These are phyloP conservation scores for Fagopyrum homotropicum DNA, from an alignment of 148 eudicot species.

Conservation along the genomic window DNA sequence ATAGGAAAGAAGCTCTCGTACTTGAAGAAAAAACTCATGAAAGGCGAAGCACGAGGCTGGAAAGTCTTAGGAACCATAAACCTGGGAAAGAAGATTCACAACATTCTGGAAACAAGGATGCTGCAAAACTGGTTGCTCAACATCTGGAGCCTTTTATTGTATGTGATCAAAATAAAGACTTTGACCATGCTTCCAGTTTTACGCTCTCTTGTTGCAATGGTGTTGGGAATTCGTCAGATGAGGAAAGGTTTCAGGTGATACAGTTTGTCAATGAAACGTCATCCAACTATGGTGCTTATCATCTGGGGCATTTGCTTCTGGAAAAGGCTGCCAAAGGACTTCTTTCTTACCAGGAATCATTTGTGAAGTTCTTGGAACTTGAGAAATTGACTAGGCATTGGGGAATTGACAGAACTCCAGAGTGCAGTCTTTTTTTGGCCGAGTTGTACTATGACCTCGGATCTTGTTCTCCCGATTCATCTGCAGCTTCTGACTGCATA, in stretches of 20 bases:
- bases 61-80: constrained; percentile 76
- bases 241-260: constrained; percentile 44
- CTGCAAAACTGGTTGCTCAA: constrained; percentile 53
- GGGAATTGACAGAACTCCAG: constrained; percentile 64
- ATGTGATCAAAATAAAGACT: constrained; percentile 34
- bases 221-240: constrained; percentile 21
- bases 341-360: constrained; percentile 43
- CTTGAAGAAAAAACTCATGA: constrained; percentile 74
- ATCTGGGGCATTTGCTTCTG: constrained; percentile 70
- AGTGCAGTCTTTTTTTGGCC: constrained; percentile 85
- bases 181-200: constrained; percentile 25
- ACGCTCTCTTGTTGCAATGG: constrained; percentile 20
- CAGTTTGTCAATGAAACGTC: constrained; percentile 49
- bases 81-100: constrained; percentile 83
- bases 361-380: constrained; percentile 59
- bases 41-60: constrained; percentile 87
- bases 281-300: constrained; percentile 71
- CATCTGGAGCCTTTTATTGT: constrained; percentile 58
- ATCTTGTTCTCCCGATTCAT: constrained; percentile 45
- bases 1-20: constrained; percentile 36
- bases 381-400: constrained; percentile 78
- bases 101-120: constrained; percentile 55
- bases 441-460: constrained; percentile 82
- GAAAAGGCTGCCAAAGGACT: constrained; percentile 64
- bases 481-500: constrained; percentile 42